Percentiles rank a stretch among this genome's conserved stretches.
Conservation (phyloP, 306 rosid species). For the Vigna radiata region DNA sequence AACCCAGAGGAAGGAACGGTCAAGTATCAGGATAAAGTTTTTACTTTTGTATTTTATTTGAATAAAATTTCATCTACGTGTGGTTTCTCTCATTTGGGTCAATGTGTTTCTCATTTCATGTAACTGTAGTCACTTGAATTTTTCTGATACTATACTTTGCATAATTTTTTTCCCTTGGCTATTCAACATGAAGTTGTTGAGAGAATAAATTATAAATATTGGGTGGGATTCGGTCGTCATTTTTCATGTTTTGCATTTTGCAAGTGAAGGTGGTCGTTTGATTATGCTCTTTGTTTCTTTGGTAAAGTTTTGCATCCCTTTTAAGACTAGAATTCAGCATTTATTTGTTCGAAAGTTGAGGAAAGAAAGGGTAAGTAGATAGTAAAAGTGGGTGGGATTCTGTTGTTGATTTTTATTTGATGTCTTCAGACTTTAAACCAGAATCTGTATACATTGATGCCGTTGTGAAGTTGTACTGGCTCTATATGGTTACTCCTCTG, state of each 20-base stretch:
- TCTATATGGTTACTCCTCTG: slow-evolving; percentile 13
- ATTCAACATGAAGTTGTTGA: slow-evolving; percentile 5
- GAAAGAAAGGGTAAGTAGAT: background rate
- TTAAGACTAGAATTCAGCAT: background rate
- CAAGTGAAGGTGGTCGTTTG: slow-evolving; percentile 5
- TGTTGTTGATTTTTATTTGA: slow-evolving; percentile 27
- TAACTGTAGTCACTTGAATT: background rate
- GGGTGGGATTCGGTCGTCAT: background rate
- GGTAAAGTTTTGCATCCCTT: background rate
- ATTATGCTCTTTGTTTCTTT: slow-evolving; percentile 4
- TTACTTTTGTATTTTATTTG: background rate
- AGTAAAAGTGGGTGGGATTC: slow-evolving; percentile 6
- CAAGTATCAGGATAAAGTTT: background rate
- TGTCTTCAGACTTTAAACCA: slow-evolving; percentile 4
- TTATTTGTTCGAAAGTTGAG: slow-evolving; percentile 8
- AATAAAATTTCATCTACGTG: background rate
- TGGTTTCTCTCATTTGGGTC: slow-evolving; percentile 20
- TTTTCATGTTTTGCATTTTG: slow-evolving; percentile 11
- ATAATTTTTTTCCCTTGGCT: background rate
- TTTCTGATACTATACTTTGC: slow-evolving; percentile 1
- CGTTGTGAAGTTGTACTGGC: slow-evolving; percentile 3
- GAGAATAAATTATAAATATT: background rate
- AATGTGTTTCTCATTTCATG: background rate
- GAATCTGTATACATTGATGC: slow-evolving; percentile 14
- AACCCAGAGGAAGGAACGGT: slow-evolving; percentile 23